Base-by-base conservation (phyloP, 1,284 basidiomycete genomes). In the Ceratobasidium sp. region DNA sequence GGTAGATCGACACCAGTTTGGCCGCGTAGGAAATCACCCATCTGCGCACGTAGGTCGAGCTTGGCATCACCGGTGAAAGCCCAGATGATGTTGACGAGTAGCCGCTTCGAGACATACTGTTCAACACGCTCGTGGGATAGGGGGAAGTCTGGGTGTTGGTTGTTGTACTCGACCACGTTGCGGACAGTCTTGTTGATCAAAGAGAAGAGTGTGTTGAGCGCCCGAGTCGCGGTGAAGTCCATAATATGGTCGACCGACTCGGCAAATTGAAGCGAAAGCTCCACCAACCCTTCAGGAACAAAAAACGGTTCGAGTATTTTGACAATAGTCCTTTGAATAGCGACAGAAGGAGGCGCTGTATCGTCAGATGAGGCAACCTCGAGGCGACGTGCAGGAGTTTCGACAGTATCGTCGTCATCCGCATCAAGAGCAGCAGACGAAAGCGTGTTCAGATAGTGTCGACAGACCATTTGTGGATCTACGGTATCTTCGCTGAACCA, bases 401-500 rank as follows among this genome's bases (percentile, higher is more conserved):
- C 92, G 2, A 85, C 79, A 0, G 83, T 80, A 78, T 97, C 96
- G 75, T 98, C 97, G 75, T 98, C 96, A 75, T 96, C 94, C 6
- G 93, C 91, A 79, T 95, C 95, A 78, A 99, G 84, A n/a, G 95
- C 89, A 3, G 91, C 85, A 6, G 89, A 86, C 0, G 90, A 87
- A 41, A 98, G 86, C 0, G 90, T 90, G 63, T 89, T 87, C 59
- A 99, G 88, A 80, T 98, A 97, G 81, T 98, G 89, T 61, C 88
- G 88, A 83, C 93, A 98, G 39, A 98, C 89, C 98, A 99, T 98
- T 3, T 87, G 84, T 1, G 95, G 90, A 77, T 94, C 90, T 39
- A 99, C 90, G 62, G 97, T 91, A 77, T 98, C 96, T 76, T 98
- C 95, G 81, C 95, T 98, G 85, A 99, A 99, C 98, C 98, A 99